Conservation (phyloP, 108 stramenopile genomes). For the Hondaea fermentalgiana region DNA sequence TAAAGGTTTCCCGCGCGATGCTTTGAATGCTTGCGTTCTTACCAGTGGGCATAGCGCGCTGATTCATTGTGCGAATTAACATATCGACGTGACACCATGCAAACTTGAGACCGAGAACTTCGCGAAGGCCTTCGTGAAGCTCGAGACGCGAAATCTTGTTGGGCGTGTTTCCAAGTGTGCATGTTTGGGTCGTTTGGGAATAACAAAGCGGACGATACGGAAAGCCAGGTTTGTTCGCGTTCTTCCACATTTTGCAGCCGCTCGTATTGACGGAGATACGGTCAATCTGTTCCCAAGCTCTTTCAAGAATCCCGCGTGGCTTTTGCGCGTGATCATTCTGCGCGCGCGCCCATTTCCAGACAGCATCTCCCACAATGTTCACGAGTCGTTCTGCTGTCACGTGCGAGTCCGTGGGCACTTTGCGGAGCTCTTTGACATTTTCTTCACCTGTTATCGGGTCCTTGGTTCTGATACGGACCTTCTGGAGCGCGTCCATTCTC, state of each 20-base stretch:
- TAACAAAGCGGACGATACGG: not conserved
- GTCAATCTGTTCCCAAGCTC: not conserved
- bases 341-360: not conserved
- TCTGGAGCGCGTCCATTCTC: not conserved
- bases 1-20: not conserved
- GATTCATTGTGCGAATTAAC: not conserved
- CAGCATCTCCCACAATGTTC: not conserved
- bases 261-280: not conserved
- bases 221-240: constrained; percentile 2
- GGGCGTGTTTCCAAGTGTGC: not conserved
- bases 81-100: not conserved
- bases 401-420: not conserved
- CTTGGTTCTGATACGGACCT: not conserved
- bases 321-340: not conserved
- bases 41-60: not conserved
- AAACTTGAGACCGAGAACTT: not conserved
- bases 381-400: not conserved
- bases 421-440: not conserved
- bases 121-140: not conserved
- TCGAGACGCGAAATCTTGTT: constrained; percentile 5
- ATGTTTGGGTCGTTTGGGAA: not conserved
- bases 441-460: not conserved
- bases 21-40: not conserved
- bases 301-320: not conserved
- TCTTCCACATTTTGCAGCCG: constrained; percentile 5